Evolutionary conservation across 2,329 filamentous ascomycete species (phyloP), one percentile per base, ranked within the genome.

Genomic region (Didymella keratinophila): DNA sequence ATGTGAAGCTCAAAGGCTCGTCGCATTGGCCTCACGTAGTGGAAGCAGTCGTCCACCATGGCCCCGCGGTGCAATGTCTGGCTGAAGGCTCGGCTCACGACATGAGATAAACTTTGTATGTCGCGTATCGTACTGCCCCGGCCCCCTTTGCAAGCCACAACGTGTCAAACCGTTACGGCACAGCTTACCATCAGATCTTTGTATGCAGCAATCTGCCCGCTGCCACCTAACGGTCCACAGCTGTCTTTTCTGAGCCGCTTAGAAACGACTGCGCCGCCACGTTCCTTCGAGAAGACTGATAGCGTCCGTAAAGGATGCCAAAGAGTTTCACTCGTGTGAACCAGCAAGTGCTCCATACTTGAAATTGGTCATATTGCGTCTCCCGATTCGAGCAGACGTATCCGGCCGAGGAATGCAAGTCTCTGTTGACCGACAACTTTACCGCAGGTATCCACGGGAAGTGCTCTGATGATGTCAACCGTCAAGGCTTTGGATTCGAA

Each of bases 101-200:
- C 14, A 30, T 20, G n/a, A 28, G 23, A 41, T 43, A 9, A 27
- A 46, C 30, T 28, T 30, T 34, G 39, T 47, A 32, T 36, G 20
- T 47, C 27, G 39, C 41, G 18, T 34, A 34, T 41, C 41, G 27
- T 43, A 45, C 30, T 37, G 34, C 45, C 39, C 34, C 11, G 23
- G 49, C 44, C 28, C 30, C 49, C 39, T 58, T 21, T 25, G 21
- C 25, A 45, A 41, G 54, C 43, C 36, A 39, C 48, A 52, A 52
- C 28, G 44, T 52, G 55, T 43, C 32, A 20, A 28, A 52, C 10
- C 32, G 34, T 30, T 44, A 16, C 16, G 30, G 55, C 49, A 20
- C 44, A 46, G 55, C 23, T 21, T 37, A 27, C 25, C 5, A 32
- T 39, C 25, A 37, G 44, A 39, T 45, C 42, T 49, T 30, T 20